Evolutionary conservation across 345 rosid species (phyloP), one percentile per base, ranked within the genome.

Genomic region (Orychophragmus violaceus): DNA sequence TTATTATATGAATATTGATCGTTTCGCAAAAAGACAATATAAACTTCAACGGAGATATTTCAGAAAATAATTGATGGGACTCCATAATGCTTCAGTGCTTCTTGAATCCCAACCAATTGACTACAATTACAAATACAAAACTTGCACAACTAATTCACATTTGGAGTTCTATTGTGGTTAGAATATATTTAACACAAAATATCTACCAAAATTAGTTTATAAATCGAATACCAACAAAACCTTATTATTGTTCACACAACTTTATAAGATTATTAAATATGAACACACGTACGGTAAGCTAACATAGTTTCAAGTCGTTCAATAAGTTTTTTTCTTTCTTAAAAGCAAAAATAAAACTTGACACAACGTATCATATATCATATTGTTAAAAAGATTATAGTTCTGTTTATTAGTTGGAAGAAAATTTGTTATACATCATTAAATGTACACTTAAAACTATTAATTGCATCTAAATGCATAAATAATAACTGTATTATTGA

Each of bases 1-100:
- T n/a, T n/a, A n/a, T n/a, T n/a, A n/a, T n/a, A n/a, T n/a, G n/a
- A n/a, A n/a, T n/a, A n/a, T n/a, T n/a, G n/a, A n/a, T n/a, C n/a
- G n/a, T n/a, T n/a, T n/a, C n/a, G n/a, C n/a, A n/a, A 36, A 5
- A 69, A 29, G 75, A 53, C 75, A 70, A 70, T 30, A 18, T 62
- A 70, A 33, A 39, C 41, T 70, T 70, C 75, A 44, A 62, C 41
- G 62, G 35, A 52, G 25, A 70, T 52, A 21, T 52, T 29, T 27
- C 6, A 42, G 8, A 7, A 10, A 53, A 22, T 30, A 37, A 70
- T 52, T 51, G 42, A 28, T 52, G 53, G 74, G 59, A 70, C 59
- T 69, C 44, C 18, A 37, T 58, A 58, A 56, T 58, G 65, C 65
- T 50, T 51, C 67, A 58, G 44, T 58, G 65, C 65, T 50, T 51